Evolutionary conservation across 768 basidiomycete genomes (phyloP).

Genomic region (Mycena leptocephala): DNA sequence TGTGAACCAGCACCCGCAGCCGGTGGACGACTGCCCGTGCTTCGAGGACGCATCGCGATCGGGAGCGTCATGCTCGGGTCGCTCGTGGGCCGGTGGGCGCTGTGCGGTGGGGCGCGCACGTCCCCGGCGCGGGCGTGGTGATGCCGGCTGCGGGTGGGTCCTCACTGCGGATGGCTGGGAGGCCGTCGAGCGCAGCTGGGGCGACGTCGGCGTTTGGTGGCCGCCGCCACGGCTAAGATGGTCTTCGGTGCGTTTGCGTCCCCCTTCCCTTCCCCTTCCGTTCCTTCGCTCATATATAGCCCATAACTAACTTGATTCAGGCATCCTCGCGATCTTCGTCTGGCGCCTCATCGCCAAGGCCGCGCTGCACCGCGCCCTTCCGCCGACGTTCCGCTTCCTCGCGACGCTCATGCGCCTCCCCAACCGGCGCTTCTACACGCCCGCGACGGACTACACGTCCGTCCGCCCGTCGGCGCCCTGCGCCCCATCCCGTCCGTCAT

Average conservation of each 20-base stretch:
- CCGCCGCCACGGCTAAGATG: conserved; percentile 64
- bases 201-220: conserved; percentile 63
- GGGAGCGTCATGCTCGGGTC: conserved; percentile 89
- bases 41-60: conserved; percentile 97
- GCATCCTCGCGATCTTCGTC: conserved; percentile 83
- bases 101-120: conserved; percentile 58
- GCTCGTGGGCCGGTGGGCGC: conserved; percentile 76
- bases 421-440: conserved; percentile 89
- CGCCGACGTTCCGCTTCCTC: conserved; percentile 87
- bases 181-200: conserved; percentile 49
- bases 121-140: conserved; percentile 42
- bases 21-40: conserved; percentile 97
- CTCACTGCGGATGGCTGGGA: conserved; percentile 37
- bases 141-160: conserved; percentile 76
- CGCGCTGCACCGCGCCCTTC: conserved; percentile 79
- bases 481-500: conserved; percentile 90
- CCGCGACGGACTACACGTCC: conserved; percentile 89
- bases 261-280: neutral
- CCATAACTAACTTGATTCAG: conserved; percentile 50
- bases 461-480: conserved; percentile 70
- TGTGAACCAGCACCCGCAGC: conserved; percentile 94
- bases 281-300: neutral
- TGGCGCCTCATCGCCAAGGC: conserved; percentile 94
- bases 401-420: conserved; percentile 82
- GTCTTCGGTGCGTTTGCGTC: conserved; percentile 51